Evolutionary conservation across 164 flowering plant genomes (phyloP), one percentile per base, ranked within the genome.

Genomic region (Liquidambar formosana): DNA sequence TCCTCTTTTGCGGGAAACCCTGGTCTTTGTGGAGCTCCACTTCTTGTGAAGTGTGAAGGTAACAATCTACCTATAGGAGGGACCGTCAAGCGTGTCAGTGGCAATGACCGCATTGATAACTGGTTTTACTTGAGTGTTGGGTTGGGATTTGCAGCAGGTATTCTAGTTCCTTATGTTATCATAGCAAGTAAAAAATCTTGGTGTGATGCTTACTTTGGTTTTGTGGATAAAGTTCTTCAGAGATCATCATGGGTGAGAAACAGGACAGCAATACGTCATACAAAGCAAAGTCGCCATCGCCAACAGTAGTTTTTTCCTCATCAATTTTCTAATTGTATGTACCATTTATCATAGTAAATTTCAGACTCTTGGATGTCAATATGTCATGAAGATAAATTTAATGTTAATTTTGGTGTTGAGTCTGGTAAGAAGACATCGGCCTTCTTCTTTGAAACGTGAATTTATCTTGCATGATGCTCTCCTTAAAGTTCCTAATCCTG

Each of bases 101-200:
- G 59, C 61, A 15, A 11, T 14, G 52, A 48, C 52, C 52, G 4
- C 5, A 33, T 6, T 15, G 81, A 73, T 38, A 15, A 51, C 25
- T 75, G 85, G 86, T 77, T 82, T 57, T 81, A 68, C 58, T 51
- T 75, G 66, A 78, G 84, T 33, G 18, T 79, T 27, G 84, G 80
- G 8, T 8, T 78, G 27, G 89, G 89, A 77, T 85, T 76, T 76
- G 78, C 68, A 5, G 70, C 66, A 2, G 88, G 86, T 0, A 23
- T 81, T 46, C 15, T 75, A 54, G 68, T 72, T 23, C 77, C 83
- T 45, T 51, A 23, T 47, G 21, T 68, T 6, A 10, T 73, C 41
- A 16, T 82, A 33, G 65, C 70, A 8, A 41, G 76, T 12, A 77
- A 56, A 66, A 79, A 56, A 51, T 57, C 82, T 1, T 81, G 88